Conservation (phyloP, 306 rosid genomes). For the Inga leiocalycina region DNA sequence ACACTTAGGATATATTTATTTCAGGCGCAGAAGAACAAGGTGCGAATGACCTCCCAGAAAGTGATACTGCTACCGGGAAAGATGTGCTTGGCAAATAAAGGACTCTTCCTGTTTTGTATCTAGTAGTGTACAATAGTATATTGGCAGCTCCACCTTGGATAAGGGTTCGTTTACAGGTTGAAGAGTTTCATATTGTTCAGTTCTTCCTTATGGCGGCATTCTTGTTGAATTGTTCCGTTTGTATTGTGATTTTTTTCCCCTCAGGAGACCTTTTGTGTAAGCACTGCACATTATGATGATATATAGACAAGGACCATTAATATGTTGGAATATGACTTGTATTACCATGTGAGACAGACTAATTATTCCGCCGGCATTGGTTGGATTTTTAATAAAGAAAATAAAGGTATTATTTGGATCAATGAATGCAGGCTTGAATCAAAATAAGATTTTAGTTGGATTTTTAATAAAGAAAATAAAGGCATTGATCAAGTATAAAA, state of each 20-base stretch:
- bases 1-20: constrained; percentile 45
- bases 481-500: not conserved
- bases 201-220: constrained; percentile 34
- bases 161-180: constrained; percentile 25
- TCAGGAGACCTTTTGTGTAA: constrained; percentile 14
- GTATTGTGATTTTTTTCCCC: constrained; percentile 19
- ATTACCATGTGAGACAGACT: not conserved
- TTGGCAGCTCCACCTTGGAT: constrained; percentile 23
- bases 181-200: constrained; percentile 34
- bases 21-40: constrained; percentile 27
- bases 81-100: constrained; percentile 28
- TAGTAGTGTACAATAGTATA: constrained; percentile 14
- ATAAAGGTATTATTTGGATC: not conserved
- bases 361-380: not conserved
- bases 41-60: constrained; percentile 6
- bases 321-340: not conserved
- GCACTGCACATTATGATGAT: not conserved
- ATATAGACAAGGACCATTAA: constrained; percentile 2
- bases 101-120: constrained; percentile 24
- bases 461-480: not conserved
- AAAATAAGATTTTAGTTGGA: not conserved
- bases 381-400: too few relatives aligned
- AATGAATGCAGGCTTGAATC: not conserved
- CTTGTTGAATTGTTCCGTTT: constrained; percentile 31
- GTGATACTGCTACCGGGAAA: constrained; percentile 28